phyloP scores from a whole-genome alignment of 805 yeast genomes.

The Cyberlindnera euphorbiae region DNA sequence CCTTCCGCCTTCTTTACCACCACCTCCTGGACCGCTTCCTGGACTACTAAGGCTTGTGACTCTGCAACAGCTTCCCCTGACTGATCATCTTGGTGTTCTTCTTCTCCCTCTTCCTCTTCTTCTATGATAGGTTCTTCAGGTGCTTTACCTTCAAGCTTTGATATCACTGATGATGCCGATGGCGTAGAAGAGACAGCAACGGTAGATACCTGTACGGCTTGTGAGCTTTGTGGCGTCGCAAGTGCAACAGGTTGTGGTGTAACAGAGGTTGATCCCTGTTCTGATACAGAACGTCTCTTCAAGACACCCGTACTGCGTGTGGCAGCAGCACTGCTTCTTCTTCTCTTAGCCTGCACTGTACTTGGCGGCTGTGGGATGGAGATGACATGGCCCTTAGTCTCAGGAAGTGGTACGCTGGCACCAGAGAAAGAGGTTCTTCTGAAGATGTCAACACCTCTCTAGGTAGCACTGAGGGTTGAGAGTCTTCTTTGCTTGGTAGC shows the following conservation, averaged over 20 bases:
- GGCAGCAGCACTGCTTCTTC: slow-evolving; percentile 8
- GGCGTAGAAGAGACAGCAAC: too few relatives aligned
- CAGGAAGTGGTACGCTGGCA: slow-evolving; percentile 1
- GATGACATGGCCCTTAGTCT: slow-evolving; percentile 22
- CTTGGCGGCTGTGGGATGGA: slow-evolving; percentile 22
- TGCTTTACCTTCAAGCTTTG: slow-evolving; percentile 5
- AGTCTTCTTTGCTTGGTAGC: slow-evolving; percentile 34
- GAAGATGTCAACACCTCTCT: slow-evolving; percentile 29
- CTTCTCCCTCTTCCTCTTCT: slow-evolving; percentile 8
- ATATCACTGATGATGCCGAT: slow-evolving; percentile 2
- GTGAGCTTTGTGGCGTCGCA: slow-evolving; percentile 14
- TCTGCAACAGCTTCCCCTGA: too few relatives aligned
- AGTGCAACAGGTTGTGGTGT: slow-evolving; percentile 2
- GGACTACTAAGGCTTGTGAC: too few relatives aligned
- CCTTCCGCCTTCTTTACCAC: slow-evolving; percentile 10
- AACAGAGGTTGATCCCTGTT: not conserved
- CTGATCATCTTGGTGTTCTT: slow-evolving; percentile 1
- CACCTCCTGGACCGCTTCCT: slow-evolving; percentile 2
- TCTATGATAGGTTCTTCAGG: slow-evolving; percentile 9
- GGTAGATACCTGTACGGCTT: slow-evolving; percentile 1
- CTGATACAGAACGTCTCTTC: slow-evolving; percentile 10
- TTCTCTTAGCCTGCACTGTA: slow-evolving; percentile 6
- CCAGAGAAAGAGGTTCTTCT: slow-evolving; percentile 22
- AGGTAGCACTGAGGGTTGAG: slow-evolving; percentile 30
- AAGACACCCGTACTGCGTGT: not conserved